Evolutionary conservation across 805 yeast species (phyloP).

Genomic region (Ogataea ramenticola): DNA sequence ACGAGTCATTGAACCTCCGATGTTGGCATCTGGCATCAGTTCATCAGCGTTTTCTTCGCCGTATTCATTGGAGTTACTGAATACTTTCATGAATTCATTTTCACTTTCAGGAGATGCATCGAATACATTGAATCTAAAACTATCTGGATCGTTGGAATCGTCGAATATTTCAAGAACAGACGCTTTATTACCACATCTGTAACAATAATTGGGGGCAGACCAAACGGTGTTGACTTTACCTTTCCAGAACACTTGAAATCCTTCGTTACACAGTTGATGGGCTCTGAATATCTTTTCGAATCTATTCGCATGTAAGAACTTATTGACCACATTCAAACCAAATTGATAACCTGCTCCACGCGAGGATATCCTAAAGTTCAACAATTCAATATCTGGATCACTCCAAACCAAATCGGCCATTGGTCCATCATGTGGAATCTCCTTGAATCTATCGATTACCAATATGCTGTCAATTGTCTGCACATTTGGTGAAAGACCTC

Average conservation of each 20-base stretch:
- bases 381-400: slow-evolving; percentile 82
- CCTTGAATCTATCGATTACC: slow-evolving; percentile 84
- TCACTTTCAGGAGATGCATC: slow-evolving; percentile 96
- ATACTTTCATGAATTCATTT: slow-evolving; percentile 39
- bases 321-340: slow-evolving; percentile 84
- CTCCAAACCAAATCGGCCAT: slow-evolving; percentile 99
- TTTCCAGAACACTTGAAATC: slow-evolving; percentile 84
- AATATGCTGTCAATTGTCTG: slow-evolving; percentile 90
- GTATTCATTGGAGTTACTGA: slow-evolving; percentile 25
- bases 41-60: slow-evolving; percentile 5
- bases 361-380: slow-evolving; percentile 82
- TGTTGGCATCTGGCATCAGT: slow-evolving; percentile 2
- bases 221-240: slow-evolving; percentile 94
- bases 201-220: slow-evolving; percentile 98
- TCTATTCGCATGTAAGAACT: slow-evolving; percentile 70
- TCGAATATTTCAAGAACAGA: slow-evolving; percentile 82
- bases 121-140: slow-evolving; percentile 75
- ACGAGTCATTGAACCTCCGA: slow-evolving; percentile 3
- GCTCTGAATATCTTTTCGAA: slow-evolving; percentile 85
- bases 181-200: slow-evolving; percentile 94
- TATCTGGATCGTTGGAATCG: slow-evolving; percentile 52
- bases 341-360: slow-evolving; percentile 98
- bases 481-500: slow-evolving; percentile 92
- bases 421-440: slow-evolving; percentile 98
- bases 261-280: slow-evolving; percentile 95